Conservation (phyloP, 106 monocot genomes). For the Agapanthus africanus region DNA sequence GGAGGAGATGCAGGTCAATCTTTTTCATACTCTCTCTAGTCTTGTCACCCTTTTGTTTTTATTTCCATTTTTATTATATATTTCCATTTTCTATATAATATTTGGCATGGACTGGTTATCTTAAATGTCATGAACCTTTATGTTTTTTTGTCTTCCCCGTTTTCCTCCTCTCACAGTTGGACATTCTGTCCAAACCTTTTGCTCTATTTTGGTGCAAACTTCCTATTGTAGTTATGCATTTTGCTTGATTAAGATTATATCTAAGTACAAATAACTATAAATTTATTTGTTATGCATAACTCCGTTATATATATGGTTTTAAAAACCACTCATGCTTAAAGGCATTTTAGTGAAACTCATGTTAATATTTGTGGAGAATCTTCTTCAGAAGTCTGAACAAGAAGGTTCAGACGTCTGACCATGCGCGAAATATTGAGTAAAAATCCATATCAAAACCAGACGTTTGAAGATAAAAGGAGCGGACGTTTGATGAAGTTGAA, state of each 20-base stretch:
- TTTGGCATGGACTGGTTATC: neutral
- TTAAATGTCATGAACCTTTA: neutral
- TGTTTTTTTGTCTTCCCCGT: neutral
- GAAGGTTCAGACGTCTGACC: no score
- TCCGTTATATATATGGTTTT: no score
- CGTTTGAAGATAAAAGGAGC: no score
- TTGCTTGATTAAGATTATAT: neutral
- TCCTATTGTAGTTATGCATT: neutral
- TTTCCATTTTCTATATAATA: neutral
- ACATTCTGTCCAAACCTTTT: neutral
- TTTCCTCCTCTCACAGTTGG: neutral
- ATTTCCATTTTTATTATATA: conserved; percentile 3
- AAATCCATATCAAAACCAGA: no score
- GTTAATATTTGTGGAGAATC: no score
- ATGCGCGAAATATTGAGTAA: no score
- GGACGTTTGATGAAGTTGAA: no score
- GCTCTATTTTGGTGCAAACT: neutral
- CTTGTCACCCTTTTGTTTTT: conserved; percentile 17
- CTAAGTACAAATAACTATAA: neutral
- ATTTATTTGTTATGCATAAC: neutral
- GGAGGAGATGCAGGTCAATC: conserved; percentile 24
- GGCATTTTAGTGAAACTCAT: no score
- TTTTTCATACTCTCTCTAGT: conserved; percentile 10
- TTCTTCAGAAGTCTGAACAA: no score
- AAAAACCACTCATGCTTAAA: no score